Evolutionary conservation across 768 basidiomycete genomes (phyloP).

Genomic region (Mycena amicta): DNA sequence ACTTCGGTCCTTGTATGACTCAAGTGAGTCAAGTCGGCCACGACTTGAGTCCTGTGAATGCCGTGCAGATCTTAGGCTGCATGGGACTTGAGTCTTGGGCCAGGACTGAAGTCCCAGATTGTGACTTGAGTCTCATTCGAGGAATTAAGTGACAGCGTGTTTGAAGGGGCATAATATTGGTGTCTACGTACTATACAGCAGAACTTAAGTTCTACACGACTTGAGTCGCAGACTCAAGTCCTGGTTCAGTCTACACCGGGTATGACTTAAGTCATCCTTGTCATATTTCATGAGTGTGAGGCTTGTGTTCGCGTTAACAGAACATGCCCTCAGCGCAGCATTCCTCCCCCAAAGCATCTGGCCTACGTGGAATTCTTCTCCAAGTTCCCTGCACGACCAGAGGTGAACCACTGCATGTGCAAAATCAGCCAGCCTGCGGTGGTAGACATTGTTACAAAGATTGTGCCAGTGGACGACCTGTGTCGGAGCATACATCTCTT

Average conservation of each 20-base stretch:
- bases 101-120: background rate
- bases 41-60: background rate
- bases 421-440: background rate
- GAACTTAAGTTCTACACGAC: background rate
- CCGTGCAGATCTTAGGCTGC: too few species aligned
- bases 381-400: conserved; percentile 6
- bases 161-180: background rate
- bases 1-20: background rate
- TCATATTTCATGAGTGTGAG: background rate
- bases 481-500: conserved; percentile 26
- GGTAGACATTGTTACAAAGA: background rate
- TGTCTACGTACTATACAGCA: background rate
- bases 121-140: background rate
- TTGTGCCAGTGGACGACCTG: conserved; percentile 22
- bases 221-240: background rate
- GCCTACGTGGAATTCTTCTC: conserved; percentile 36
- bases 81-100: background rate
- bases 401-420: conserved; percentile 14
- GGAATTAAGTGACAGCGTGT: background rate
- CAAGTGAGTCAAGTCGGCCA: background rate
- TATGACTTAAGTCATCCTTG: background rate
- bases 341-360: conserved; percentile 25
- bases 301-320: background rate
- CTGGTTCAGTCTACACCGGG: background rate
- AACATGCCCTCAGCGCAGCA: background rate